A percentile compares a stretch with the other conserved stretches of the same genome.
These are phyloP conservation scores for Aschersonia sp. DNA, from an alignment of 2,329 filamentous ascomycete species.

Conservation along the genomic window DNA sequence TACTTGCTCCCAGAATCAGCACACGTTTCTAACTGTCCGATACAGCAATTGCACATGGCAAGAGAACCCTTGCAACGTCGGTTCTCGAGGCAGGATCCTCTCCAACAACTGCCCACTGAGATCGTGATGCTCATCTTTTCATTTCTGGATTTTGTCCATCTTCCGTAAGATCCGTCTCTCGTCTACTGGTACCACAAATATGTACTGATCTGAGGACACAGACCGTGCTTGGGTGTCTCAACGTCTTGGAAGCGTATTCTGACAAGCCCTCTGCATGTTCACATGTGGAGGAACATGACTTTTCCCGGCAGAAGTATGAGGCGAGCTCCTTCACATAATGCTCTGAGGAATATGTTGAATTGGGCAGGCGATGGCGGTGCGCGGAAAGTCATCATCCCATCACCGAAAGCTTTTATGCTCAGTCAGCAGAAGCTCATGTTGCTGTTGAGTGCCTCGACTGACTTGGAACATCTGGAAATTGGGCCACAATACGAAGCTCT, in stretches of 20 bases:
- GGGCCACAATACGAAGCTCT: slow-evolving; percentile 2
- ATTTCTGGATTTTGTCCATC: slow-evolving; percentile 16
- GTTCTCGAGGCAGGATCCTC: slow-evolving; percentile 19
- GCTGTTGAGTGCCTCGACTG: slow-evolving; percentile 12
- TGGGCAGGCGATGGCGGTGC: slow-evolving; percentile 16
- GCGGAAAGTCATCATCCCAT: slow-evolving; percentile 13
- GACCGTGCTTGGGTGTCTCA: slow-evolving; percentile 17
- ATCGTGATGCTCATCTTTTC: slow-evolving; percentile 21
- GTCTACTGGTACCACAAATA: not conserved
- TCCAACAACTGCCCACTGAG: slow-evolving; percentile 18
- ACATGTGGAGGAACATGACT: slow-evolving; percentile 16
- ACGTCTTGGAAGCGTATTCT: slow-evolving; percentile 17
- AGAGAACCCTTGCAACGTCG: slow-evolving; percentile 19
- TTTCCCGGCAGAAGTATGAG: slow-evolving; percentile 11
- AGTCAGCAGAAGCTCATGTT: slow-evolving; percentile 14
- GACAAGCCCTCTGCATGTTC: slow-evolving; percentile 12
- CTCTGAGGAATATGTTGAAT: slow-evolving; percentile 14
- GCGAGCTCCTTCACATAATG: slow-evolving; percentile 10
- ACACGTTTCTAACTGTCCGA: not conserved
- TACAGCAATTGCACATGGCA: slow-evolving; percentile 18
- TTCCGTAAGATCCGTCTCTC: slow-evolving; percentile 10
- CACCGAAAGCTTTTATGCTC: slow-evolving; percentile 13
- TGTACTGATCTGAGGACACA: slow-evolving; percentile 4
- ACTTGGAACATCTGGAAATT: slow-evolving; percentile 14
- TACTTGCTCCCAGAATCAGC: not conserved